Evolutionary conservation across 2,329 filamentous ascomycete genomes (phyloP).

Genomic region (Aspergillus fijiensis): DNA sequence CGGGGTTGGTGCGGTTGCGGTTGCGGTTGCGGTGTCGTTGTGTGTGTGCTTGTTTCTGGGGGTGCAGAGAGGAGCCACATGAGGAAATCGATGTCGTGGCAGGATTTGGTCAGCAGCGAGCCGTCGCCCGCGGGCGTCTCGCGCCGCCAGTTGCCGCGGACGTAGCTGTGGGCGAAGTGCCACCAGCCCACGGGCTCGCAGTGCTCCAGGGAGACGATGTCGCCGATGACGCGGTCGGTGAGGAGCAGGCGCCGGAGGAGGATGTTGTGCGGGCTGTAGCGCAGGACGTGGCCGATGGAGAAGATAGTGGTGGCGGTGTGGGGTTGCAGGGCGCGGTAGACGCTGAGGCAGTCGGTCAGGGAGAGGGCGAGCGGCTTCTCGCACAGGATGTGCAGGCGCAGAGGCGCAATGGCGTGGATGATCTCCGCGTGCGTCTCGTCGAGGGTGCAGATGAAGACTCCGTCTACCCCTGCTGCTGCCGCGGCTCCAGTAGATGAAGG

Average conservation of each 20-base stretch:
- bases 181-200: conserved; percentile 95
- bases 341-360: conserved; percentile 72
- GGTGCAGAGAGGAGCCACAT: conserved; percentile 76
- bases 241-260: conserved; percentile 75
- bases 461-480: conserved; percentile 56
- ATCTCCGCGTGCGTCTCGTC: conserved; percentile 88
- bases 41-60: conserved; percentile 22
- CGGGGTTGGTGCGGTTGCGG: conserved; percentile 68
- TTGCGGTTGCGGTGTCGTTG: conserved; percentile 23
- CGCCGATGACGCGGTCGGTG: conserved; percentile 73
- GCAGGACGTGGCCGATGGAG: conserved; percentile 88
- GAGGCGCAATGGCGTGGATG: conserved; percentile 68
- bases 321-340: conserved; percentile 51
- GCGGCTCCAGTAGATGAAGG: neutral
- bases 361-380: conserved; percentile 90
- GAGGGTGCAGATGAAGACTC: conserved; percentile 70
- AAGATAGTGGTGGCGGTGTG: conserved; percentile 58
- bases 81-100: conserved; percentile 91
- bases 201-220: conserved; percentile 82
- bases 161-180: conserved; percentile 90
- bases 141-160: conserved; percentile 89
- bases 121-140: conserved; percentile 69
- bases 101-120: conserved; percentile 88
- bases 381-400: conserved; percentile 79
- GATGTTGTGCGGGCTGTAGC: conserved; percentile 92